These are phyloP conservation scores for Amaranthus cruentus DNA, from an alignment of 148 eudicot genomes.

Conservation along the genomic window DNA sequence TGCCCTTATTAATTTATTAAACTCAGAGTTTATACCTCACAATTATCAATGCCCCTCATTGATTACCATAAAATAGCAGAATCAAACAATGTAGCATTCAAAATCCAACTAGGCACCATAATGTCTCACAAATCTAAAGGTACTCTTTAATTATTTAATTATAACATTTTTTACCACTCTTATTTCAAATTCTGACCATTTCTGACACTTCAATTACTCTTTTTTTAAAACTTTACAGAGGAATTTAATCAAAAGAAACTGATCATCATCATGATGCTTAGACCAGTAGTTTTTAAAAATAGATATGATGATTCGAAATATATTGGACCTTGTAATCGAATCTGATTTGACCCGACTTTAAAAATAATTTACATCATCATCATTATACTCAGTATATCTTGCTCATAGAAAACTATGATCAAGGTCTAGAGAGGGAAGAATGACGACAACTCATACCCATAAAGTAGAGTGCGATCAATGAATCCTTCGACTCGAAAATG, in stretches of 20 bases:
- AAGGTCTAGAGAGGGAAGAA: no score
- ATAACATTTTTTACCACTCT: constrained; percentile 15
- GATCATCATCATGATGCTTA: constrained; percentile 18
- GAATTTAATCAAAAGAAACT: constrained; percentile 11
- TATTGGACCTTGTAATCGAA: no score
- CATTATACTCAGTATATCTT: no score
- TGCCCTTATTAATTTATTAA: background rate
- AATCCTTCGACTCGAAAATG: no score
- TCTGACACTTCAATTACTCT: constrained; percentile 26
- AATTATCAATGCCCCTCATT: constrained; percentile 18
- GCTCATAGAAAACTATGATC: no score
- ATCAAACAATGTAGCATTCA: constrained; percentile 37
- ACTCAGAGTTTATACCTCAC: constrained; percentile 9
- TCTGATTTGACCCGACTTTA: no score
- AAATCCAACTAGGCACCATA: constrained; percentile 23
- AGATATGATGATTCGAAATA: constrained; percentile 11
- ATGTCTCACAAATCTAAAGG: constrained; percentile 21
- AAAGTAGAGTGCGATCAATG: no score
- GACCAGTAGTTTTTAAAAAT: constrained; percentile 9
- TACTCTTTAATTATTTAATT: background rate
- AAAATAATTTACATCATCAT: no score
- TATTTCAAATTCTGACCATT: constrained; percentile 19
- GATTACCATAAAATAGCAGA: constrained; percentile 20
- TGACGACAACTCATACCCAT: no score
- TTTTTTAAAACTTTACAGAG: constrained; percentile 8